Conservation (phyloP, 176 grass and related monocot genomes). For the Bromus sterilis region DNA sequence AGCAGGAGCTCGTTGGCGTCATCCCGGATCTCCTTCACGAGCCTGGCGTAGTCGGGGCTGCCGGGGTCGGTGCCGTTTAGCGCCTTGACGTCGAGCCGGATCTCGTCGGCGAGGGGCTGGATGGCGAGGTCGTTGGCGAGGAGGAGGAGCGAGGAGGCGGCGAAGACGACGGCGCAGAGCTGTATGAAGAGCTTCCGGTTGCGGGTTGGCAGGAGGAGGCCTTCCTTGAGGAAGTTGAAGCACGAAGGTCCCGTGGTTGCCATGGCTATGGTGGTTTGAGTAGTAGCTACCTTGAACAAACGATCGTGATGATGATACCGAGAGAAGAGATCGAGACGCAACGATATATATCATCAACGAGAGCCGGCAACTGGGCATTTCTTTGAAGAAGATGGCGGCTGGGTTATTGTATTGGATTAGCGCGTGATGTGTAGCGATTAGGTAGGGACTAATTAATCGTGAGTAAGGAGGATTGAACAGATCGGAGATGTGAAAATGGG, state of each 20-base stretch:
- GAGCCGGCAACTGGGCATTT: too few species aligned
- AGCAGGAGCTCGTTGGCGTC: neutral
- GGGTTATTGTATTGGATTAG: too few species aligned
- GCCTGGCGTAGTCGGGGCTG: neutral
- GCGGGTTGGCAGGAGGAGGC: conserved; percentile 6
- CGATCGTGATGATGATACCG: too few species aligned
- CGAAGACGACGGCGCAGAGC: neutral
- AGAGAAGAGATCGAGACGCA: too few species aligned
- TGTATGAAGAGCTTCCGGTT: neutral
- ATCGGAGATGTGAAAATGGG: too few species aligned
- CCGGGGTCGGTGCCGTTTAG: neutral
- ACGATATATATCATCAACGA: too few species aligned
- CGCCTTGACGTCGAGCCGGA: neutral
- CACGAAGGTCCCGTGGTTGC: neutral
- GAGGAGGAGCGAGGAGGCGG: neutral
- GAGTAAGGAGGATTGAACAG: too few species aligned
- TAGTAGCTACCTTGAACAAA: too few species aligned
- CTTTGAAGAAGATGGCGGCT: too few species aligned
- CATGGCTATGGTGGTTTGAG: neutral
- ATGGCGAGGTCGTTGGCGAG: neutral
- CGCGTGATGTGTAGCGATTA: too few species aligned
- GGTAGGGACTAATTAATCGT: too few species aligned
- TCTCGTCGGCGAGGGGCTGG: neutral
- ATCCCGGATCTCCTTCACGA: neutral
- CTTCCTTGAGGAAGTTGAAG: conserved; percentile 17